A percentile compares a stretch with the other conserved stretches of the same genome.
Evolutionary conservation across 371 early-diverging fungal genomes (phyloP).

Genomic region (Mucor racemosus): DNA sequence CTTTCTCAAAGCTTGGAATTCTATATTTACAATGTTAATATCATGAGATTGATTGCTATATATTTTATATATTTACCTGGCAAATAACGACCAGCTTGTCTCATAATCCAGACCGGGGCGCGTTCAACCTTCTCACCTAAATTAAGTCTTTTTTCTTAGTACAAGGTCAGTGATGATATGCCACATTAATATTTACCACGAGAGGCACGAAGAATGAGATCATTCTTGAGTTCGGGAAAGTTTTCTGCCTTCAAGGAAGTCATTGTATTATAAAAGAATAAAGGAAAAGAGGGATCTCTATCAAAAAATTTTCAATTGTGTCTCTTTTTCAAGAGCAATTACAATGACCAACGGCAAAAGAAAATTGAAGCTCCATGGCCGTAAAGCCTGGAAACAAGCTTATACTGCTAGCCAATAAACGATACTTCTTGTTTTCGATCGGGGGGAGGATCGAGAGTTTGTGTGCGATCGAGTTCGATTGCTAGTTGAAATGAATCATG

Average conservation of each 20-base stretch:
- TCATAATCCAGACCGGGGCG: conserved; percentile 97
- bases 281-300: not conserved
- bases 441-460: not conserved
- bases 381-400: not conserved
- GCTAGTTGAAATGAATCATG: no score
- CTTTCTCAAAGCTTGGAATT: conserved; percentile 86
- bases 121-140: conserved; percentile 84
- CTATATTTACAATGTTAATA: conserved; percentile 40
- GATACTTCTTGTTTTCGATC: not conserved
- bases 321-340: not conserved
- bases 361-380: not conserved
- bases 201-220: conserved; percentile 87
- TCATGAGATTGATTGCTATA: no score
- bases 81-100: conserved; percentile 97
- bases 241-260: conserved; percentile 27
- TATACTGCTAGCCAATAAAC: not conserved
- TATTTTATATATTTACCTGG: conserved; percentile 68
- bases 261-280: conserved; percentile 6
- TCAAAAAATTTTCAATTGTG: not conserved
- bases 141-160: not conserved
- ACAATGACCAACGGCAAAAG: not conserved
- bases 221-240: conserved; percentile 91
- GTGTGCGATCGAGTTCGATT: not conserved
- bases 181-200: conserved; percentile 55
- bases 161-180: not conserved